A percentile compares a stretch with the other conserved stretches of the same genome.
These are phyloP conservation scores for Byssoonygena ceratinophila DNA, from an alignment of 2,329 filamentous ascomycete species.

Conservation along the genomic window DNA sequence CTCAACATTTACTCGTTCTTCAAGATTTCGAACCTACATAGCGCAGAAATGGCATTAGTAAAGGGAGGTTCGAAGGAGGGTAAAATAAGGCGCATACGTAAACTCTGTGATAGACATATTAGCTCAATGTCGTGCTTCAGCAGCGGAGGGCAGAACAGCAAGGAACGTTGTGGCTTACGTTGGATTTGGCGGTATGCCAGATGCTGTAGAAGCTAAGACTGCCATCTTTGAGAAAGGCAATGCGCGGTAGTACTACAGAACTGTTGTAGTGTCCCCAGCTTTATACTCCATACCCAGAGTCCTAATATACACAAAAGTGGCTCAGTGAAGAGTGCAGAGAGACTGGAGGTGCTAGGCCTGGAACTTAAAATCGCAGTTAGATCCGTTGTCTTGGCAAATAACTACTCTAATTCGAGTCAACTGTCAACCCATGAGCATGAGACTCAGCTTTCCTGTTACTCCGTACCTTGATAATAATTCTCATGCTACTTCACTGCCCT, in stretches of 20 bases:
- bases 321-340: too few relatives aligned
- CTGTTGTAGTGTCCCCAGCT: background rate
- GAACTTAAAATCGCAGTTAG: too few relatives aligned
- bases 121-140: background rate
- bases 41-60: background rate
- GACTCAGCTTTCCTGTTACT: too few relatives aligned
- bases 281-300: too few relatives aligned
- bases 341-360: too few relatives aligned
- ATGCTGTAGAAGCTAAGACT: constrained; percentile 23
- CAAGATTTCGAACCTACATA: constrained; percentile 61
- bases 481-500: too few relatives aligned
- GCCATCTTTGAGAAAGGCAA: constrained; percentile 24
- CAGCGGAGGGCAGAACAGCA: background rate
- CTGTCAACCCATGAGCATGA: too few relatives aligned
- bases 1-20: constrained; percentile 81
- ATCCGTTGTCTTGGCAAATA: too few relatives aligned
- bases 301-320: too few relatives aligned
- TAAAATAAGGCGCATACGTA: constrained; percentile 27
- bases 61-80: background rate
- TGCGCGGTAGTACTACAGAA: background rate
- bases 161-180: constrained; percentile 28
- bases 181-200: constrained; percentile 29
- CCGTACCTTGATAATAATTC: too few relatives aligned
- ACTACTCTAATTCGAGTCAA: too few relatives aligned
- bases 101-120: constrained; percentile 25